Conservation (phyloP, 345 rosid genomes). For the Chamaenerion angustifolium region DNA sequence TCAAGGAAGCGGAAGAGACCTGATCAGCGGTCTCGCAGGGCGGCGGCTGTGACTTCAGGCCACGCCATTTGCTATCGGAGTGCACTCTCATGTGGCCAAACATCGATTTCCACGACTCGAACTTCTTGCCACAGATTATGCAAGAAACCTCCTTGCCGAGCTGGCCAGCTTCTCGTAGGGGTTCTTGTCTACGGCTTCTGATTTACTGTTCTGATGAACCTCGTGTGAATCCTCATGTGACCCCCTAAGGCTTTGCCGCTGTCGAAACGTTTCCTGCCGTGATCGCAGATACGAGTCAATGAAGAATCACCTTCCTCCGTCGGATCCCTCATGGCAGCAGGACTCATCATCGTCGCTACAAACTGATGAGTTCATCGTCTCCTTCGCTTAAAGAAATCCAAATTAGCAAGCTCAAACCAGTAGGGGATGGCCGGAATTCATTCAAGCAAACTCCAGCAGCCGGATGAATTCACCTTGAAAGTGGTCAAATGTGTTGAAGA, state of each 20-base stretch:
- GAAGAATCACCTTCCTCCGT: too few relatives aligned
- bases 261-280: conserved; percentile 7
- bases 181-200: neutral
- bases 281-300: neutral
- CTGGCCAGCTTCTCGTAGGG: neutral
- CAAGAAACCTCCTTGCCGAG: conserved; percentile 6
- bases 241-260: conserved; percentile 11
- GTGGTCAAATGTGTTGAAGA: too few relatives aligned
- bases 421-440: too few relatives aligned
- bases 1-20: neutral
- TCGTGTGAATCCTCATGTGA: conserved; percentile 11
- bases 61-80: conserved; percentile 35
- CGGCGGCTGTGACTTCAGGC: conserved; percentile 9
- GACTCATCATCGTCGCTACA: too few relatives aligned
- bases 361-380: too few relatives aligned
- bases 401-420: too few relatives aligned
- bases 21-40: neutral
- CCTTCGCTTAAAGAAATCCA: too few relatives aligned
- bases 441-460: too few relatives aligned
- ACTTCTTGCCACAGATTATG: conserved; percentile 20
- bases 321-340: neutral
- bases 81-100: conserved; percentile 41
- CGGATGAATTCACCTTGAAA: too few relatives aligned
- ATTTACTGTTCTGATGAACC: neutral
- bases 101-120: conserved; percentile 28